Percentiles rank a stretch among this genome's conserved stretches.
Conservation (phyloP, 345 rosid species). For the Carallia brachiata region DNA sequence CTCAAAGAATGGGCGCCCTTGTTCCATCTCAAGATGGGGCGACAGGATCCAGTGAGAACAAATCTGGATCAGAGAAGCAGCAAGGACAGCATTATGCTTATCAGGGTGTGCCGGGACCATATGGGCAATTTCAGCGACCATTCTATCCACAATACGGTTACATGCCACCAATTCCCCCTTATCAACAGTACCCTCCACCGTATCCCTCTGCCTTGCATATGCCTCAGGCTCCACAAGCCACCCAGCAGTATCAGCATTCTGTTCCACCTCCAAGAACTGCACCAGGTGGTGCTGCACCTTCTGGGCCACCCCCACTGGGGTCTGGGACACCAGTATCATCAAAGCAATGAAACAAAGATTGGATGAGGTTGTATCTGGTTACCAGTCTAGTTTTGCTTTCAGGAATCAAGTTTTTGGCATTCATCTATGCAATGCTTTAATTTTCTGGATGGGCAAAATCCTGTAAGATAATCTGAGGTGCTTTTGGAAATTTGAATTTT, state of each 20-base stretch:
- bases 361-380: no score
- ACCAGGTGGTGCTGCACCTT: conserved; percentile 22
- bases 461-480: no score
- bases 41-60: conserved; percentile 42
- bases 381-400: no score
- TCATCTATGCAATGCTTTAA: no score
- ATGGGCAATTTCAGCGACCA: conserved; percentile 53
- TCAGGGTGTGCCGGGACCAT: conserved; percentile 42
- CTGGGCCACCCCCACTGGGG: conserved; percentile 13
- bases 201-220: conserved; percentile 44
- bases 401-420: no score
- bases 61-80: conserved; percentile 42
- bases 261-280: conserved; percentile 34
- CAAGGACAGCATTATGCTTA: conserved; percentile 55
- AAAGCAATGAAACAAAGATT: neutral
- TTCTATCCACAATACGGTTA: conserved; percentile 62
- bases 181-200: conserved; percentile 61
- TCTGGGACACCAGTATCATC: conserved; percentile 13
- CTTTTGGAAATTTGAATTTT: no score
- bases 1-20: conserved; percentile 95
- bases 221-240: conserved; percentile 35
- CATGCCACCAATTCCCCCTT: conserved; percentile 53
- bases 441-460: no score
- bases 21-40: conserved; percentile 72
- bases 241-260: conserved; percentile 45